A percentile compares a stretch with the other conserved stretches of the same genome.
These are phyloP conservation scores for Ceratocystis eucalypticola DNA, from an alignment of 2,329 filamentous ascomycete genomes.

Conservation along the genomic window DNA sequence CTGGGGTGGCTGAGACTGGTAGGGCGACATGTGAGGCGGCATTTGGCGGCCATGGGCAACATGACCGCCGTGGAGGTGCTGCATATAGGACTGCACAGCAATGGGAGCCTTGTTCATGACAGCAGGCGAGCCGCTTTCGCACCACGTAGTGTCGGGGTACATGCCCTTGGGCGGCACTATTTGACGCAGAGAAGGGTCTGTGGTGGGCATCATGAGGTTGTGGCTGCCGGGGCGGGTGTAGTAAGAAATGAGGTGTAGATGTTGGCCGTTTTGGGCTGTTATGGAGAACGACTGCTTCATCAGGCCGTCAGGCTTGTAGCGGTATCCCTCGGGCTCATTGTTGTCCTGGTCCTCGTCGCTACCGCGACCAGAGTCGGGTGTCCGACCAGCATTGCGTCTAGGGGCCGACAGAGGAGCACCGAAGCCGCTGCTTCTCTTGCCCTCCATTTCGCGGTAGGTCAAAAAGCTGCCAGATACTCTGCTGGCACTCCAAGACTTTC, in stretches of 20 bases:
- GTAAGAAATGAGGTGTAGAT: constrained; percentile 95
- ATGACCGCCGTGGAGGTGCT: constrained; percentile 26
- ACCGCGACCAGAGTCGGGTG: constrained; percentile 65
- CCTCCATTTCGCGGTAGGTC: constrained; percentile 97
- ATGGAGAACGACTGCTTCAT: constrained; percentile 99
- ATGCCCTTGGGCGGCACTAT: constrained; percentile 85
- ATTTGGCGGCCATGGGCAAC: constrained; percentile 21
- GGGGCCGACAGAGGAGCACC: constrained; percentile 33
- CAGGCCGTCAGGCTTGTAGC: constrained; percentile 89
- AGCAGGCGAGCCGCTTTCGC: constrained; percentile 68
- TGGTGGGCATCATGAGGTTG: constrained; percentile 67
- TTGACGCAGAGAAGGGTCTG: constrained; percentile 63
- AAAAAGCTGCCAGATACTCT: constrained; percentile 94
- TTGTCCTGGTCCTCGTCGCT: constrained; percentile 80
- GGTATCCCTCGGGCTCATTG: constrained; percentile 76
- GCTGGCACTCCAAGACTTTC: constrained; percentile 97
- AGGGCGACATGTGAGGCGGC: constrained; percentile 24
- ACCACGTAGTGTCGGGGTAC: constrained; percentile 91
- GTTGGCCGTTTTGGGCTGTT: constrained; percentile 74
- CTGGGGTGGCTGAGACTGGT: constrained; percentile 26
- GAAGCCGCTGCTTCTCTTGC: constrained; percentile 77
- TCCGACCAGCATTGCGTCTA: constrained; percentile 51
- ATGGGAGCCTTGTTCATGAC: constrained; percentile 66
- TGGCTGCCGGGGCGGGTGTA: constrained; percentile 64
- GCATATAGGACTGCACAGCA: constrained; percentile 31